A percentile compares a stretch with the other conserved stretches of the same genome.
These are phyloP conservation scores for Clavispora vitiphila DNA, from an alignment of 805 yeast genomes.

Conservation along the genomic window DNA sequence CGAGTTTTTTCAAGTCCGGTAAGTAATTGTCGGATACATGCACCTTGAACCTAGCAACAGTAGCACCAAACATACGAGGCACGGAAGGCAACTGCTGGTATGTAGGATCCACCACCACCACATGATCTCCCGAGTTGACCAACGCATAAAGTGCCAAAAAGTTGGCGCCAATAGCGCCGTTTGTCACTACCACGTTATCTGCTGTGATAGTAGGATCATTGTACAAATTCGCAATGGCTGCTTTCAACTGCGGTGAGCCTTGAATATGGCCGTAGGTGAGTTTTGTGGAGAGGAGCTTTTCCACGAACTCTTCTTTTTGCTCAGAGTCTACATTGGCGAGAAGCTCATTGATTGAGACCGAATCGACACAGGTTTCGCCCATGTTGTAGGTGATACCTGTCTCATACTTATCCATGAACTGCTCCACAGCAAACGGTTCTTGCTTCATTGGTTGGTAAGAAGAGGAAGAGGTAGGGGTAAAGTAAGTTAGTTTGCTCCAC, in stretches of 20 bases:
- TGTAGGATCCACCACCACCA: constrained; percentile 44
- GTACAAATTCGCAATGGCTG: constrained; percentile 33
- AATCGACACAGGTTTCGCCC: constrained; percentile 50
- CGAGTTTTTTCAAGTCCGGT: constrained; percentile 33
- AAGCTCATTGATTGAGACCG: constrained; percentile 38
- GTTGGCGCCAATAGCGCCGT: constrained; percentile 56
- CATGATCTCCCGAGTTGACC: constrained; percentile 42
- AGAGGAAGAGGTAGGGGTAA: too few relatives aligned
- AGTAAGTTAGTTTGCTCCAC: too few relatives aligned
- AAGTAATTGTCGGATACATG: constrained; percentile 27
- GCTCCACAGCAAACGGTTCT: constrained; percentile 46
- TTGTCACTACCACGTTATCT: constrained; percentile 43
- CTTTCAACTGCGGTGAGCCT: constrained; percentile 39
- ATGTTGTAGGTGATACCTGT: constrained; percentile 33
- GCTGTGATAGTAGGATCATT: constrained; percentile 16
- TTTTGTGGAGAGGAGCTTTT: constrained; percentile 13
- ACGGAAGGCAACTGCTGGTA: constrained; percentile 48
- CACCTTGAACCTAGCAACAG: constrained; percentile 32
- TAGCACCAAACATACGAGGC: constrained; percentile 35
- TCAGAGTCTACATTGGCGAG: constrained; percentile 8
- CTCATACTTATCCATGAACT: constrained; percentile 50
- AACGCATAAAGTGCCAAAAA: constrained; percentile 42
- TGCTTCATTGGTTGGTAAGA: constrained; percentile 42
- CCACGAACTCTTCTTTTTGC: constrained; percentile 13
- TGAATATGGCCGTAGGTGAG: constrained; percentile 44